These are phyloP conservation scores for Euphorbia tirucalli DNA, from an alignment of 345 rosid species.

Conservation along the genomic window DNA sequence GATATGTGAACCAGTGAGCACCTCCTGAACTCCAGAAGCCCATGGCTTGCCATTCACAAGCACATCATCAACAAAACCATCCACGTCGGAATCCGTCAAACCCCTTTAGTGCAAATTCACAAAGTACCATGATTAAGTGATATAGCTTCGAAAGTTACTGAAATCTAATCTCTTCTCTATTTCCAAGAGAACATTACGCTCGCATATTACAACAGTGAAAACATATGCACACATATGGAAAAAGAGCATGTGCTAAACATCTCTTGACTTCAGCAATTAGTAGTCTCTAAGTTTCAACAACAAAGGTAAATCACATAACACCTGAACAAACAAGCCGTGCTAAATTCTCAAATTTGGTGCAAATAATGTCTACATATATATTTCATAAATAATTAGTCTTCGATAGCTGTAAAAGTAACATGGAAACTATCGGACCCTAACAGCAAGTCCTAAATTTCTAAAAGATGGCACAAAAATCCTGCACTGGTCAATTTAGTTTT, in stretches of 20 bases:
- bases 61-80: constrained; percentile 81
- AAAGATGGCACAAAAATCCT: not conserved
- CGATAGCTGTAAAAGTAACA: not conserved
- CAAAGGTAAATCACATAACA: not conserved
- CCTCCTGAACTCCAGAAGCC: constrained; percentile 61
- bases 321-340: not conserved
- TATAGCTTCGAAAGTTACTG: not conserved
- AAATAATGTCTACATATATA: not conserved
- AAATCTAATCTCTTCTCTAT: not conserved
- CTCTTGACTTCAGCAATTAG: not conserved
- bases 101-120: constrained; percentile 41
- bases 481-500: not conserved
- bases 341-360: not conserved
- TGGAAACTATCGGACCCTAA: not conserved
- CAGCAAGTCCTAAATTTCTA: not conserved
- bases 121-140: constrained; percentile 9
- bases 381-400: not conserved
- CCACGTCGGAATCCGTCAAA: constrained; percentile 58
- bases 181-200: not conserved
- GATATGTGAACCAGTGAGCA: constrained; percentile 59
- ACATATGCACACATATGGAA: not conserved
- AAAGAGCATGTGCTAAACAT: not conserved
- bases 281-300: not conserved
- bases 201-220: not conserved
- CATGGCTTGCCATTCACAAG: constrained; percentile 76